Evolutionary conservation across 2,329 filamentous ascomycete genomes (phyloP).

Genomic region (Epichloe bromicola): DNA sequence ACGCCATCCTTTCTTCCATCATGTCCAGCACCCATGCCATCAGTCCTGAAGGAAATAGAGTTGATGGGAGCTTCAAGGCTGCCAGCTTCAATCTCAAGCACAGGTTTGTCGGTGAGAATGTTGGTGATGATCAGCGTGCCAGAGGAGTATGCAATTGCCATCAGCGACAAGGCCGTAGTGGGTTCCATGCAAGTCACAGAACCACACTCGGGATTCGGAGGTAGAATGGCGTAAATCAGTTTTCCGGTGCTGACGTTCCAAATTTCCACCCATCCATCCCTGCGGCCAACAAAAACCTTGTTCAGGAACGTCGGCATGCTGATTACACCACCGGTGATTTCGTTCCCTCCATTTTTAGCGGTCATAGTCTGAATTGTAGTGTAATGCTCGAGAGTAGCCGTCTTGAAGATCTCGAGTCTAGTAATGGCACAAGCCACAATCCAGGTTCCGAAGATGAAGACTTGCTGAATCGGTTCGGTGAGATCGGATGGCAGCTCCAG

Average conservation of each 20-base stretch:
- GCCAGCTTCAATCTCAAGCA: conserved; percentile 57
- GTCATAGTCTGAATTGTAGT: conserved; percentile 60
- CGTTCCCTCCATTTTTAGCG: conserved; percentile 43
- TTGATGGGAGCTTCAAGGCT: conserved; percentile 54
- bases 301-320: conserved; percentile 93
- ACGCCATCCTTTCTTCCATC: conserved; percentile 78
- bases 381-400: conserved; percentile 72
- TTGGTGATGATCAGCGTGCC: conserved; percentile 74
- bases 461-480: conserved; percentile 58
- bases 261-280: conserved; percentile 84
- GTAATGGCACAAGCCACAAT: conserved; percentile 67
- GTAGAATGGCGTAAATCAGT: conserved; percentile 78
- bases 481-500: conserved; percentile 54
- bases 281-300: conserved; percentile 82
- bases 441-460: conserved; percentile 84
- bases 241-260: conserved; percentile 95
- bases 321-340: conserved; percentile 65
- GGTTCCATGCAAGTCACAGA: conserved; percentile 79
- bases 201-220: conserved; percentile 58
- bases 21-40: conserved; percentile 75
- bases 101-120: conserved; percentile 60
- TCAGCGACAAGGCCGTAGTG: conserved; percentile 67
- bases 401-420: conserved; percentile 82
- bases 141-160: conserved; percentile 76
- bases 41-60: conserved; percentile 80